These are phyloP conservation scores for Pilasporangium apinafurcum DNA, from an alignment of 352 stramenopile species.

Conservation along the genomic window DNA sequence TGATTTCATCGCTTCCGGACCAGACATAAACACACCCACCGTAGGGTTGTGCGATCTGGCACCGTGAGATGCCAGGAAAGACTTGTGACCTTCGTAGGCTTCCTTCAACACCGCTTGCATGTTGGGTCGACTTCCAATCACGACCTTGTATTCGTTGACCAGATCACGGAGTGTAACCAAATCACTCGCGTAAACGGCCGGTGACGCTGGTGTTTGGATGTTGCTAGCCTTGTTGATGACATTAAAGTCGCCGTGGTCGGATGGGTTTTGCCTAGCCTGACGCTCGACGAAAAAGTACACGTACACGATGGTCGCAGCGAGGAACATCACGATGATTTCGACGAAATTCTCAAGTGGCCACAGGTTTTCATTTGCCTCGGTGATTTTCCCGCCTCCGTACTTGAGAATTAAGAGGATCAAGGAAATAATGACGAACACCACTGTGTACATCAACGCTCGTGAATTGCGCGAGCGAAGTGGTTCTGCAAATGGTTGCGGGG, in stretches of 20 bases:
- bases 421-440: constrained; percentile 14
- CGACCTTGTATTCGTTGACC: not conserved
- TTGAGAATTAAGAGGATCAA: constrained; percentile 10
- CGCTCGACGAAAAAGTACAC: not conserved
- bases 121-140: not conserved
- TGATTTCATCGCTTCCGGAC: constrained; percentile 7
- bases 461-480: constrained; percentile 16
- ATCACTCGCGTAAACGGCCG: not conserved
- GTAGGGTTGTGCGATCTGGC: not conserved
- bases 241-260: too few relatives aligned
- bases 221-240: too few relatives aligned
- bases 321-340: constrained; percentile 10
- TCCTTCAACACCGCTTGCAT: not conserved
- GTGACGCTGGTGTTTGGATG: not conserved
- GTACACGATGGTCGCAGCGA: not conserved
- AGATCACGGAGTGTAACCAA: not conserved
- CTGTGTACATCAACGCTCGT: constrained; percentile 19
- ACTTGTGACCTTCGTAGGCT: not conserved
- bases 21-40: constrained; percentile 15
- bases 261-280: too few relatives aligned
- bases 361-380: constrained; percentile 9
- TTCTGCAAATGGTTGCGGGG: constrained; percentile 20
- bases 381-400: constrained; percentile 7
- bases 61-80: not conserved
- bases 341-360: constrained; percentile 17